Conservation (phyloP, 1,284 basidiomycete species). For the Cryptococcus hybrid region DNA sequence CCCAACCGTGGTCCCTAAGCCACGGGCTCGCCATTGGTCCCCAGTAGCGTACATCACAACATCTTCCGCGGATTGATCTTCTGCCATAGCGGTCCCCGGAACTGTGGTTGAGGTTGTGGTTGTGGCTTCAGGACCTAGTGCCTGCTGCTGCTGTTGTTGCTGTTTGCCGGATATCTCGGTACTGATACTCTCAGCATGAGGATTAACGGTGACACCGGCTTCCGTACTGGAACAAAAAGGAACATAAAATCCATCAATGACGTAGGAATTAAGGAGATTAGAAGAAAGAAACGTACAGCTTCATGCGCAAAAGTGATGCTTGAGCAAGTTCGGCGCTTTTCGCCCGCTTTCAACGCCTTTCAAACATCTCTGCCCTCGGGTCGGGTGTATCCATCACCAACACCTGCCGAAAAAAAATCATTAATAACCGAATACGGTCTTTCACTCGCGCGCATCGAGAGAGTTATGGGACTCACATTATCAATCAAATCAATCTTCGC, state of each 20-base stretch:
- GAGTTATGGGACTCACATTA: slow-evolving; percentile 16
- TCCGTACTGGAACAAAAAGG: slow-evolving; percentile 23
- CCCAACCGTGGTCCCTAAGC: no score
- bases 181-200: background rate
- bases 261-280: background rate
- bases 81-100: no score
- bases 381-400: slow-evolving; percentile 24
- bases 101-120: no score
- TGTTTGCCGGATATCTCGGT: no score
- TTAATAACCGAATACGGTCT: background rate
- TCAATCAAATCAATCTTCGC: slow-evolving; percentile 45
- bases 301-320: slow-evolving; percentile 34
- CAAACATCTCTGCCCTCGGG: slow-evolving; percentile 27
- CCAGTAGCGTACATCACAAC: no score
- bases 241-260: background rate
- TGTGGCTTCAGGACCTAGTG: no score
- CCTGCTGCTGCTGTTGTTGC: no score
- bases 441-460: background rate
- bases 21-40: no score
- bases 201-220: slow-evolving; percentile 34
- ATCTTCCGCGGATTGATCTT: no score
- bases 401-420: slow-evolving; percentile 14
- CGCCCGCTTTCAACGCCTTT: background rate
- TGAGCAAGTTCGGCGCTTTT: slow-evolving; percentile 16
- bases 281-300: slow-evolving; percentile 24